These are phyloP conservation scores for Vitis hybrid DNA, from an alignment of 177 flowering plant genomes.

Conservation along the genomic window DNA sequence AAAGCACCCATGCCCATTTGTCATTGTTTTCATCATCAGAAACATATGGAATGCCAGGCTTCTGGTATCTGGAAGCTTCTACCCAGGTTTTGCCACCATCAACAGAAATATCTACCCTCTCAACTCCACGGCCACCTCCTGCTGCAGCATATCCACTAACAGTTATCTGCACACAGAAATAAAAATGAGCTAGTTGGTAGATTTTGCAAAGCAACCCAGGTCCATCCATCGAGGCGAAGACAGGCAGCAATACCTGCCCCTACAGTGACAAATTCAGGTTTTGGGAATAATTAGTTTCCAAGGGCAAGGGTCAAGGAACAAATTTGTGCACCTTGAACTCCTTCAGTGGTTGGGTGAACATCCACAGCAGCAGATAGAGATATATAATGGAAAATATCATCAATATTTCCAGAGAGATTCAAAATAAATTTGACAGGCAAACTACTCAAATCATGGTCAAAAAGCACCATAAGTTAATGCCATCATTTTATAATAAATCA, in stretches of 20 bases:
- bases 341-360: too few relatives aligned
- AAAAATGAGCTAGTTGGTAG: too few relatives aligned
- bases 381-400: background rate
- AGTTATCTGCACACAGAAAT: constrained; percentile 42
- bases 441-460: background rate
- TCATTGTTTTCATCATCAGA: constrained; percentile 68
- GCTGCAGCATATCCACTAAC: constrained; percentile 88
- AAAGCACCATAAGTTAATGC: background rate
- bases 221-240: background rate
- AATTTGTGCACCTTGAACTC: too few relatives aligned
- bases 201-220: background rate
- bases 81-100: constrained; percentile 96
- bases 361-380: background rate
- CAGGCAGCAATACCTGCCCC: background rate
- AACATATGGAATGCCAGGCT: constrained; percentile 49
- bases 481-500: background rate
- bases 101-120: constrained; percentile 85
- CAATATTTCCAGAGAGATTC: background rate
- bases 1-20: constrained; percentile 98
- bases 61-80: constrained; percentile 82
- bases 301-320: too few relatives aligned
- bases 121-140: constrained; percentile 98
- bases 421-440: background rate
- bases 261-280: background rate
- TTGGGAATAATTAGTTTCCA: background rate